These are phyloP conservation scores for Boletus sp. DNA, from an alignment of 768 basidiomycete species.

Conservation along the genomic window DNA sequence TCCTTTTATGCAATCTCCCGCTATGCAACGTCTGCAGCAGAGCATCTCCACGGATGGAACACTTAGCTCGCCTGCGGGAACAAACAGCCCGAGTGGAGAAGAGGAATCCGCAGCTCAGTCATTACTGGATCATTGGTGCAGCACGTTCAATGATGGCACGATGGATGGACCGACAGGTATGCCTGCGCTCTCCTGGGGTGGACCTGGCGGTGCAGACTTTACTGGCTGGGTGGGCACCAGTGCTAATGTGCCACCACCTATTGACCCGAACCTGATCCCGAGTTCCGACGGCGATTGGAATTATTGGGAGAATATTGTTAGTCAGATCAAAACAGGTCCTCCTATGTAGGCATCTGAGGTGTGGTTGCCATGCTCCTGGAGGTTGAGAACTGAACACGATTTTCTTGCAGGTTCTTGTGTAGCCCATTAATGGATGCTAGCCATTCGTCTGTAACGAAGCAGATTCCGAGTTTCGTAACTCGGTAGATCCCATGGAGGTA, in stretches of 20 bases:
- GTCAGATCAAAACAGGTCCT: conserved; percentile 42
- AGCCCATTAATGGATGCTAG: not conserved
- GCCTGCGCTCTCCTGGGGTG: conserved; percentile 57
- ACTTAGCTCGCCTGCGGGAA: conserved; percentile 56
- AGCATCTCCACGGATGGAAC: conserved; percentile 41
- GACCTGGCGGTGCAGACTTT: conserved; percentile 54
- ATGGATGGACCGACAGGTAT: conserved; percentile 49
- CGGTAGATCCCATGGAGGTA: not conserved
- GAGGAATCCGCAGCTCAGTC: conserved; percentile 76
- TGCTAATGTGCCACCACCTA: conserved; percentile 37
- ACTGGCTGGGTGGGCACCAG: conserved; percentile 54
- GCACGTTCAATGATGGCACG: conserved; percentile 68
- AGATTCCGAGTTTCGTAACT: conserved; percentile 4
- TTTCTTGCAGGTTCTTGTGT: not conserved
- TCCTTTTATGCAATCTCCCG: conserved; percentile 41
- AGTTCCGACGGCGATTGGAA: conserved; percentile 69
- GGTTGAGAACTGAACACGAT: not conserved
- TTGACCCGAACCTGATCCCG: conserved; percentile 46
- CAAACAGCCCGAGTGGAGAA: conserved; percentile 69
- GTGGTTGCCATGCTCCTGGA: not conserved
- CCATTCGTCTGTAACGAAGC: conserved; percentile 8
- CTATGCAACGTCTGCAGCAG: conserved; percentile 63
- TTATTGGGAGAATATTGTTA: conserved; percentile 83
- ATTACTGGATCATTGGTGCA: conserved; percentile 82
- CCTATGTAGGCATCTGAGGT: conserved; percentile 20